Percentiles rank a stretch among this genome's conserved stretches.
phyloP scores from a whole-genome alignment of 257 asterid species.

The Capsicum rhomboideum region DNA sequence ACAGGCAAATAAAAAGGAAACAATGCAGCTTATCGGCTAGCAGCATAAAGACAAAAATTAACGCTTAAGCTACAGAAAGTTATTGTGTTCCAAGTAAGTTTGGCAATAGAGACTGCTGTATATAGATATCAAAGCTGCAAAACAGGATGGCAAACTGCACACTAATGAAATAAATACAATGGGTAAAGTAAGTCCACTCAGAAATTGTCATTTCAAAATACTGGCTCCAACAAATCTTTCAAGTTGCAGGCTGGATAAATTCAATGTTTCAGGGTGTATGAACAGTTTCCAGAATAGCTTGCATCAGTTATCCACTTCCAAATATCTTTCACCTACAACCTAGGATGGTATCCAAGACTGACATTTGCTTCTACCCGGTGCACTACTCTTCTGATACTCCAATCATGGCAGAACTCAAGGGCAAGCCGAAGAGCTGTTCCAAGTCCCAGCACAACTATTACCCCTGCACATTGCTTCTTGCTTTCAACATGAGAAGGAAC shows the following conservation, averaged over 20 bases:
- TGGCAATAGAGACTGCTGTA: neutral
- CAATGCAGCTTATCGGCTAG: neutral
- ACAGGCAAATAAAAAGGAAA: neutral
- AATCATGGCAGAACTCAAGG: constrained; percentile 65
- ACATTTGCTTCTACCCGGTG: constrained; percentile 65
- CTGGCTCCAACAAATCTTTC: neutral
- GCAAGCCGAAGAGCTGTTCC: constrained; percentile 76
- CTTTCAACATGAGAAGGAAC: neutral
- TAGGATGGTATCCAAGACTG: constrained; percentile 49
- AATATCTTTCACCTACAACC: constrained; percentile 25
- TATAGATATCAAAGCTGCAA: neutral
- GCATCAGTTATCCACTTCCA: neutral
- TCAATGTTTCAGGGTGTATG: neutral
- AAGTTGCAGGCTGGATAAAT: neutral
- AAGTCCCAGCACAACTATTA: constrained; percentile 69
- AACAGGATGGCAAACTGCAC: neutral
- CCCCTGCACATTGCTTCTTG: constrained; percentile 35
- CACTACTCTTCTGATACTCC: constrained; percentile 60
- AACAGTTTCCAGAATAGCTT: neutral
- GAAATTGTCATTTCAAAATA: neutral
- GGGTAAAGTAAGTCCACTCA: neutral
- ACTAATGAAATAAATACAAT: neutral
- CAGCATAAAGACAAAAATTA: neutral
- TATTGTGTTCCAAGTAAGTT: neutral
- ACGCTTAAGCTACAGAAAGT: neutral